phyloP scores from a whole-genome alignment of 169 alveolate genomes.

The Plasmodium malariae region DNA sequence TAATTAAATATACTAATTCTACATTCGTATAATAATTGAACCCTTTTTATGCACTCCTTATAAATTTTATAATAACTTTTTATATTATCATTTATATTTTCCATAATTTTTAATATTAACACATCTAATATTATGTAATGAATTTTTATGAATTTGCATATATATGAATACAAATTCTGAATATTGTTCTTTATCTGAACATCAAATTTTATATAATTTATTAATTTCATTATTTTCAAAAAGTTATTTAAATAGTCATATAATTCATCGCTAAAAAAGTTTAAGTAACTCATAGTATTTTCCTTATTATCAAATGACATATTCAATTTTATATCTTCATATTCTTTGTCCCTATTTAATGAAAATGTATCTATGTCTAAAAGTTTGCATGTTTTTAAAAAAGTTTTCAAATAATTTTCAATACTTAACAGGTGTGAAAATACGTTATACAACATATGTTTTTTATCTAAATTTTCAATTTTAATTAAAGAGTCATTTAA shows the following conservation, averaged over 20 bases:
- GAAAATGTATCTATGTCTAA: conserved; percentile 28
- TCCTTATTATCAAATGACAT: background rate
- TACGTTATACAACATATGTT: conserved; percentile 35
- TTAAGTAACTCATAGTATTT: conserved; percentile 18
- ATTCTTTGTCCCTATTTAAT: background rate
- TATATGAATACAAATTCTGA: conserved; percentile 49
- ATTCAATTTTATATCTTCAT: conserved; percentile 16
- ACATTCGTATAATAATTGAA: conserved; percentile 65
- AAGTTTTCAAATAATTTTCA: conserved; percentile 43
- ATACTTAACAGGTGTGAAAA: conserved; percentile 20
- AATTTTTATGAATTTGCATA: conserved; percentile 56
- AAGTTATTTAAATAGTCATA: conserved; percentile 26
- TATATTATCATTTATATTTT: conserved; percentile 11
- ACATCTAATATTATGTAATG: conserved; percentile 44
- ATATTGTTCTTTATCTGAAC: conserved; percentile 50
- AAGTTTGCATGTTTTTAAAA: conserved; percentile 35
- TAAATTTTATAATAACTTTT: conserved; percentile 50
- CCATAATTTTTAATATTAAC: conserved; percentile 25
- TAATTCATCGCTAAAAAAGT: conserved; percentile 31
- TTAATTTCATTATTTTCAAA: conserved; percentile 64
- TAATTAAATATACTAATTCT: conserved; percentile 52
- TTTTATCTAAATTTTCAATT: conserved; percentile 60
- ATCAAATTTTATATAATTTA: conserved; percentile 67
- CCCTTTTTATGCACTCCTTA: conserved; percentile 22
- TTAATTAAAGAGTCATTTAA: conserved; percentile 19